Evolutionary conservation across 306 rosid genomes (phyloP).

Genomic region (Citrullus mucosospermus): DNA sequence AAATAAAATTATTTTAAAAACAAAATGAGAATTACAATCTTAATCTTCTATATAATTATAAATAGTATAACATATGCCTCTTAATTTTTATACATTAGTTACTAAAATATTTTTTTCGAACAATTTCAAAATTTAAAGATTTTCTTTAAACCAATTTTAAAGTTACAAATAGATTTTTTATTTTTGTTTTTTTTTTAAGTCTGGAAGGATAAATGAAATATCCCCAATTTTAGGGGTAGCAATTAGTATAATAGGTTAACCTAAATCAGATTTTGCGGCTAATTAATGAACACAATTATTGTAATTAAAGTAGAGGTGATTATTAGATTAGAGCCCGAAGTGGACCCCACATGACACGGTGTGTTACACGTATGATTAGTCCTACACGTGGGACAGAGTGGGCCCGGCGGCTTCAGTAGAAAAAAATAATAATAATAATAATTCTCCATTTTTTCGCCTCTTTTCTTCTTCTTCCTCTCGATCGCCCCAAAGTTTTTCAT

Average conservation of each 20-base stretch:
- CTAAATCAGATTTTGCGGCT: neutral
- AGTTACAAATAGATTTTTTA: too few relatives aligned
- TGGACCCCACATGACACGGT: neutral
- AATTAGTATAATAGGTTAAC: neutral
- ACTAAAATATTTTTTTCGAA: too few relatives aligned
- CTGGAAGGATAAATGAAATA: too few relatives aligned
- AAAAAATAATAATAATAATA: neutral
- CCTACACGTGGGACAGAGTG: neutral
- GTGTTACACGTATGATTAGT: neutral
- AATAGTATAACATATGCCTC: too few relatives aligned
- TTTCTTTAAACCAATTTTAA: too few relatives aligned
- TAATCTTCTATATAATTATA: too few relatives aligned
- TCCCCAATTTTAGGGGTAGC: too few relatives aligned
- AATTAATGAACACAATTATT: neutral
- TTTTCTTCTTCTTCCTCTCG: neutral
- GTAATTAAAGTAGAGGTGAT: neutral
- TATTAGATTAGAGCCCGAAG: neutral
- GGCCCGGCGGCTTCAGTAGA: slow-evolving; percentile 6
- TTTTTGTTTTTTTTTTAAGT: too few relatives aligned
- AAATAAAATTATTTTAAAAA: too few relatives aligned
- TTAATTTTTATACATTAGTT: too few relatives aligned
- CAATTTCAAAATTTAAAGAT: too few relatives aligned
- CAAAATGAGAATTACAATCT: too few relatives aligned
- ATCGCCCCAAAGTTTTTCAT: neutral
- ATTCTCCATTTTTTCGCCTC: neutral